phyloP scores from a whole-genome alignment of 2,329 filamentous ascomycete genomes.

The Neofusicoccum parvum region DNA sequence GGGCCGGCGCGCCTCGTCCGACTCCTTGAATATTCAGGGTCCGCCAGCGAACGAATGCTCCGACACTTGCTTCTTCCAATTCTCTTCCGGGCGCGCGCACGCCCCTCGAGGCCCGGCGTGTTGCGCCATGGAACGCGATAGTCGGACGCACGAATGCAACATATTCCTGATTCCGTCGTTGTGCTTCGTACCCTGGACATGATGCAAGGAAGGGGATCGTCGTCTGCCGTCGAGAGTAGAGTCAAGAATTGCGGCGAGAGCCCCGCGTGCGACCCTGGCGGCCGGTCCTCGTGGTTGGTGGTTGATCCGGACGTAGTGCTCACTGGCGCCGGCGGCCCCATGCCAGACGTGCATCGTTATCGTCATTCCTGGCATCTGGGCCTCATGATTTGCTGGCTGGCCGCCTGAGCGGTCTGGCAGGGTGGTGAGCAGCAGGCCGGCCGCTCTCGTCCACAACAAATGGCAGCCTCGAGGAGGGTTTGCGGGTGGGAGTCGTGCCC shows the following conservation, averaged over 20 bases:
- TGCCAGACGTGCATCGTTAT: slow-evolving; percentile 12
- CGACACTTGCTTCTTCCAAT: background rate
- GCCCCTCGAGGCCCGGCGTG: background rate
- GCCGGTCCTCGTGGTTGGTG: slow-evolving; percentile 10
- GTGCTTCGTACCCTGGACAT: slow-evolving; percentile 6
- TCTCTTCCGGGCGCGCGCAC: background rate
- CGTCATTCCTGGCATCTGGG: background rate
- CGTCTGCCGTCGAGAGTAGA: background rate
- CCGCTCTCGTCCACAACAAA: background rate
- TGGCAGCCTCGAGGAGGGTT: background rate
- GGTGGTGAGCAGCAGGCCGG: background rate
- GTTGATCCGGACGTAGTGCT: slow-evolving; percentile 18
- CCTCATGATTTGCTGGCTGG: slow-evolving; percentile 4
- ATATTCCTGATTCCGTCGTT: background rate
- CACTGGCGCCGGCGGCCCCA: slow-evolving; percentile 5
- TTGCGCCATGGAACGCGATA: background rate
- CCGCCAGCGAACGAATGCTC: background rate
- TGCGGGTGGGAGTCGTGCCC: background rate
- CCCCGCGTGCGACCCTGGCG: background rate
- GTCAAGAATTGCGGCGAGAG: slow-evolving; percentile 1
- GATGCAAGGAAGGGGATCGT: slow-evolving; percentile 9
- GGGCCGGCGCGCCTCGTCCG: background rate
- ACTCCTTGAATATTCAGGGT: slow-evolving; percentile 14
- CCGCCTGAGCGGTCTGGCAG: slow-evolving; percentile 5
- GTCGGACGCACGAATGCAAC: slow-evolving; percentile 9